Conservation (phyloP, 495 filamentous ascomycete genomes). For the Penicillium nucicola region DNA sequence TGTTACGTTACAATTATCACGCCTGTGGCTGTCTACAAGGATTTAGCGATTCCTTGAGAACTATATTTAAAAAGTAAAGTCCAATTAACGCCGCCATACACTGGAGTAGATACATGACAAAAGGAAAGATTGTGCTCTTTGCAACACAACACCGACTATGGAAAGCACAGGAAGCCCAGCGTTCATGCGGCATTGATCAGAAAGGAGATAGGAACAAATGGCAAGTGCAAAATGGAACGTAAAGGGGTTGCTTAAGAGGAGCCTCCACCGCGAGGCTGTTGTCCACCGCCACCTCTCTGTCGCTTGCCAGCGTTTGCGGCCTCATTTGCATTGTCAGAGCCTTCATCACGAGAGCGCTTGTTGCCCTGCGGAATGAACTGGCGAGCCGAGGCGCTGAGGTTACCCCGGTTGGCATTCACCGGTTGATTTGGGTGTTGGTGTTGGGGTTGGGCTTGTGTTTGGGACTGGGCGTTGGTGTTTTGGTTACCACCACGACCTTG, state of each 20-base stretch:
- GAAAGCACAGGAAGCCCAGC: background rate
- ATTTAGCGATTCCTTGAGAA: too few species aligned
- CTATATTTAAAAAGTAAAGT: background rate
- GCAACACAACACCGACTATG: background rate
- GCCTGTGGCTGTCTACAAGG: too few species aligned
- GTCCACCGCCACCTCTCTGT: constrained; percentile 48
- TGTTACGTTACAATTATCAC: background rate
- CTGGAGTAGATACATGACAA: constrained; percentile 18
- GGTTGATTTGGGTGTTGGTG: constrained; percentile 33
- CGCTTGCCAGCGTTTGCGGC: constrained; percentile 47
- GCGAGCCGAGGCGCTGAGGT: constrained; percentile 50
- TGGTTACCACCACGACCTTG: constrained; percentile 48
- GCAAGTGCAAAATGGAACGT: constrained; percentile 14
- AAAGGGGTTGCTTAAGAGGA: constrained; percentile 10
- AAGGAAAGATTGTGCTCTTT: background rate
- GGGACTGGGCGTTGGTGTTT: constrained; percentile 17
- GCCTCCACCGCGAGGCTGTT: constrained; percentile 26
- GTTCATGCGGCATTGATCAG: background rate
- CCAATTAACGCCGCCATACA: constrained; percentile 3
- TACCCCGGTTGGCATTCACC: constrained; percentile 34
- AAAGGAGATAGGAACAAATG: background rate
- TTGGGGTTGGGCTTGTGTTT: background rate
- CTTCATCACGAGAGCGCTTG: constrained; percentile 64
- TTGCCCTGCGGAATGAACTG: constrained; percentile 63
- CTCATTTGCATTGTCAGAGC: constrained; percentile 42